These are phyloP conservation scores for Westerdykella ornata DNA, from an alignment of 2,329 filamentous ascomycete genomes.

Conservation along the genomic window DNA sequence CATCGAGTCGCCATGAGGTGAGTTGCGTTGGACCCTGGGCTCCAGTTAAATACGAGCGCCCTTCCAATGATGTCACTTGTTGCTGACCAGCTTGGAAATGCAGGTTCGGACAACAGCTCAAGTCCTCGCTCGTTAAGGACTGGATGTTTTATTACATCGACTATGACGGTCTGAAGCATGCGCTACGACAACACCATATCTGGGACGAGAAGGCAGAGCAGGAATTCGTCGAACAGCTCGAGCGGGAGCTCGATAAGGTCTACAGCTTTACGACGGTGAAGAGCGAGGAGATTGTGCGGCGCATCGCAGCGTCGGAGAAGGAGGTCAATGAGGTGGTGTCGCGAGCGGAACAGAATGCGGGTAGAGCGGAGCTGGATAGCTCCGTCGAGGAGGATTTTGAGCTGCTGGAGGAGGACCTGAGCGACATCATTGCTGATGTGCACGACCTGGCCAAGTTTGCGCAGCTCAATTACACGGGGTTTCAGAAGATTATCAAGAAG, in stretches of 20 bases:
- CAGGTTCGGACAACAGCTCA: conserved; percentile 93
- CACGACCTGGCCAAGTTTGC: conserved; percentile 98
- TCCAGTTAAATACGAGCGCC: not conserved
- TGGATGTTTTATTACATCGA: conserved; percentile 98
- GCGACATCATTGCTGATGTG: conserved; percentile 96
- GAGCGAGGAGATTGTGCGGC: conserved; percentile 86
- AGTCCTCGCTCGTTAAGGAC: conserved; percentile 90
- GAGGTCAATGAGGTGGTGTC: conserved; percentile 85
- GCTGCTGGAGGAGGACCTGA: conserved; percentile 86
- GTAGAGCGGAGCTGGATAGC: conserved; percentile 23
- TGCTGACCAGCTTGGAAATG: conserved; percentile 1
- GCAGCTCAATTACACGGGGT: conserved; percentile 96
- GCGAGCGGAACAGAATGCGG: conserved; percentile 51
- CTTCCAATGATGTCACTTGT: conserved; percentile 4
- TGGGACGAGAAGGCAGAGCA: conserved; percentile 94
- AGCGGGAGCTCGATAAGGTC: conserved; percentile 92
- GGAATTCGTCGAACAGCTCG: conserved; percentile 76
- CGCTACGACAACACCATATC: conserved; percentile 67
- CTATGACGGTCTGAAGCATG: conserved; percentile 86
- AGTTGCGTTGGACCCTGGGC: not conserved
- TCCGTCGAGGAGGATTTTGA: conserved; percentile 90
- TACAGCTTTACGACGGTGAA: conserved; percentile 97
- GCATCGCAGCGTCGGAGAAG: conserved; percentile 79
- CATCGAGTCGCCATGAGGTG: conserved; percentile 3
- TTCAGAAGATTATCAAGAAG: conserved; percentile 99